Conservation (phyloP, 805 yeast genomes). For the Metschnikowia proteae region DNA sequence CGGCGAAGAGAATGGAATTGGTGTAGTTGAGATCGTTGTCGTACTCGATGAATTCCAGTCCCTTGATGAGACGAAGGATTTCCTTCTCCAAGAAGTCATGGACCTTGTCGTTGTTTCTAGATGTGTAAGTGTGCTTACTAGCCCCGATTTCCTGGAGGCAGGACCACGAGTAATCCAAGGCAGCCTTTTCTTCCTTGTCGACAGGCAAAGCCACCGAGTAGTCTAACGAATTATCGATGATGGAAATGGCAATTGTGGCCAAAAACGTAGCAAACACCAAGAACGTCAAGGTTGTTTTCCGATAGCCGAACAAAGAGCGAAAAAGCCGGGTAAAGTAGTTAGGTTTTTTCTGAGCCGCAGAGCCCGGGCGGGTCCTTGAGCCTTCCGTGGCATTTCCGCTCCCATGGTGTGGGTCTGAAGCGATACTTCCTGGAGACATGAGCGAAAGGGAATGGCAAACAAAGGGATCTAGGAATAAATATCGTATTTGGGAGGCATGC, state of each 20-base stretch:
- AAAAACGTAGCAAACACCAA: slow-evolving; percentile 48
- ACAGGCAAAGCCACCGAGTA: slow-evolving; percentile 42
- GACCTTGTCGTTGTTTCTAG: slow-evolving; percentile 71
- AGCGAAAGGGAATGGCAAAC: background rate
- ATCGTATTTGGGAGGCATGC: background rate
- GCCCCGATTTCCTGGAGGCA: slow-evolving; percentile 67
- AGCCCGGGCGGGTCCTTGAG: background rate
- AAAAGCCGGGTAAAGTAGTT: slow-evolving; percentile 25
- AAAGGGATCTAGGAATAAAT: background rate
- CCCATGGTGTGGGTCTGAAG: slow-evolving; percentile 3
- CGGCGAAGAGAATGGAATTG: slow-evolving; percentile 48
- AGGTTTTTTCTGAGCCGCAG: slow-evolving; percentile 7
- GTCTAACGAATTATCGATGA: slow-evolving; percentile 35
- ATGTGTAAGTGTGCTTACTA: slow-evolving; percentile 72
- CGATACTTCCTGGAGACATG: slow-evolving; percentile 4
- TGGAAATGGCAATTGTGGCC: slow-evolving; percentile 36
- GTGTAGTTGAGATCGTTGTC: slow-evolving; percentile 40
- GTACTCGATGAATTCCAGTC: slow-evolving; percentile 34
- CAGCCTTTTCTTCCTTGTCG: slow-evolving; percentile 33
- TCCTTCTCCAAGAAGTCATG: slow-evolving; percentile 57
- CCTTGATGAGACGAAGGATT: slow-evolving; percentile 29
- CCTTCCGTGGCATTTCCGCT: background rate
- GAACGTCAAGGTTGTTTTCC: slow-evolving; percentile 66
- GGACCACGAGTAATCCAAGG: slow-evolving; percentile 54
- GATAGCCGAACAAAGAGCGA: slow-evolving; percentile 59